Evolutionary conservation across 2,329 filamentous ascomycete species (phyloP).

Genomic region (Colletotrichum ledebouriae): DNA sequence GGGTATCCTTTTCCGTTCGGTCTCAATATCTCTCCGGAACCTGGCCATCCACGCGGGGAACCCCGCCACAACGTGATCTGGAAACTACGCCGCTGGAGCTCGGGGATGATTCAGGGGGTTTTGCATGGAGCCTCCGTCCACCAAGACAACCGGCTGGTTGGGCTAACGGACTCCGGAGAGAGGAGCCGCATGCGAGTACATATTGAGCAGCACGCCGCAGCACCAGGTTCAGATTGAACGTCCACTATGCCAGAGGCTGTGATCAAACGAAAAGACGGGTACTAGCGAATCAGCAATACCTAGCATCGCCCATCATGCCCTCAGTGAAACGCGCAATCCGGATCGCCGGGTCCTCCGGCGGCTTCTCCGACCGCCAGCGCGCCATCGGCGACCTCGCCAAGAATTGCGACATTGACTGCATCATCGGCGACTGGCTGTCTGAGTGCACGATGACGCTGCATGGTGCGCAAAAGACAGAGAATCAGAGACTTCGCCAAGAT

Average conservation of each 20-base stretch:
- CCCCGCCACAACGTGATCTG: neutral
- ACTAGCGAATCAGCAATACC: neutral
- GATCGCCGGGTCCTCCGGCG: conserved; percentile 52
- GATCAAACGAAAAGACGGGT: neutral
- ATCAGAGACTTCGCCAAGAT: conserved; percentile 43
- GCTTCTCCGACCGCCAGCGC: conserved; percentile 58
- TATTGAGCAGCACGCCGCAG: neutral
- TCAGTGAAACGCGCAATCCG: conserved; percentile 53
- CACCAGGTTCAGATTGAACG: too few species aligned
- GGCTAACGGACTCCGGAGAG: conserved; percentile 18
- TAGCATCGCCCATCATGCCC: conserved; percentile 40
- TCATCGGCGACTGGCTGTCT: conserved; percentile 51
- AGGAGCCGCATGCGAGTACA: conserved; percentile 8
- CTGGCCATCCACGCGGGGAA: conserved; percentile 12
- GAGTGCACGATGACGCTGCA: conserved; percentile 50
- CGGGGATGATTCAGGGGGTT: conserved; percentile 1
- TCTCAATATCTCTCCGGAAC: neutral
- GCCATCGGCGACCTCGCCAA: conserved; percentile 57
- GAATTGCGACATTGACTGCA: conserved; percentile 51
- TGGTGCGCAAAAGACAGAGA: conserved; percentile 45
- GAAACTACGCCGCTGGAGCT: neutral
- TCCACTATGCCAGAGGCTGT: neutral
- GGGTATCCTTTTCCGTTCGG: conserved; percentile 22
- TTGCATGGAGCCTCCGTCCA: neutral
- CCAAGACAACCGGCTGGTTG: neutral